phyloP scores from a whole-genome alignment of 345 rosid species.

The Eucalyptus viminalis region DNA sequence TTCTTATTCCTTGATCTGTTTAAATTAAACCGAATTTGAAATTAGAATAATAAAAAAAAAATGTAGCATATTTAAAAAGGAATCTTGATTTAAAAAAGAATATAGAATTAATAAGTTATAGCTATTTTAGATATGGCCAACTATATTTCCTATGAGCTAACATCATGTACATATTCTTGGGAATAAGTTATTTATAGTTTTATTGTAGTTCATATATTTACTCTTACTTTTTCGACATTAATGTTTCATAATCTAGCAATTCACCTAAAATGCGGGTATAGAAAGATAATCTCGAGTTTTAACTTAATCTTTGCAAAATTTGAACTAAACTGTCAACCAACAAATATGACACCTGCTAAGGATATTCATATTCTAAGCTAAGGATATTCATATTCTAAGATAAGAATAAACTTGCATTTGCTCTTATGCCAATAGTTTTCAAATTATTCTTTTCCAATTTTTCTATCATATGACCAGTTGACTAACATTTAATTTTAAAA shows the following conservation, averaged over 20 bases:
- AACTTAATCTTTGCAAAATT: not conserved
- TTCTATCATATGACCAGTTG: not conserved
- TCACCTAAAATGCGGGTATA: not conserved
- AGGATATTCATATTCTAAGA: not conserved
- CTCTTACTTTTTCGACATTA: not conserved
- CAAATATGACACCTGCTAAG: not conserved
- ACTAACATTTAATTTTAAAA: not conserved
- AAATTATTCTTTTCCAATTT: not conserved
- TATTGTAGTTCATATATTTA: not conserved
- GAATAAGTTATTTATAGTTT: not conserved
- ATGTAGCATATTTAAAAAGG: not conserved
- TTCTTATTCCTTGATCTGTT: not conserved
- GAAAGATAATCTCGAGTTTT: not conserved
- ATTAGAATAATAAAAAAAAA: too few species aligned
- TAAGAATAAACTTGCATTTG: not conserved
- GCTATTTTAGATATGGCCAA: not conserved
- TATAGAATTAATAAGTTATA: not conserved
- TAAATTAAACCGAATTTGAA: not conserved
- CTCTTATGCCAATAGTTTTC: not conserved
- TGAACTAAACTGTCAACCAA: not conserved
- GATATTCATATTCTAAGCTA: not conserved
- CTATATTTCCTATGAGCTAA: not conserved
- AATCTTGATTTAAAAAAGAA: not conserved
- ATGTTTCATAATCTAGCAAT: not conserved
- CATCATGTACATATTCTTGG: not conserved